Conservation (phyloP, 2,329 filamentous ascomycete species). For the Didymella pinodella region DNA sequence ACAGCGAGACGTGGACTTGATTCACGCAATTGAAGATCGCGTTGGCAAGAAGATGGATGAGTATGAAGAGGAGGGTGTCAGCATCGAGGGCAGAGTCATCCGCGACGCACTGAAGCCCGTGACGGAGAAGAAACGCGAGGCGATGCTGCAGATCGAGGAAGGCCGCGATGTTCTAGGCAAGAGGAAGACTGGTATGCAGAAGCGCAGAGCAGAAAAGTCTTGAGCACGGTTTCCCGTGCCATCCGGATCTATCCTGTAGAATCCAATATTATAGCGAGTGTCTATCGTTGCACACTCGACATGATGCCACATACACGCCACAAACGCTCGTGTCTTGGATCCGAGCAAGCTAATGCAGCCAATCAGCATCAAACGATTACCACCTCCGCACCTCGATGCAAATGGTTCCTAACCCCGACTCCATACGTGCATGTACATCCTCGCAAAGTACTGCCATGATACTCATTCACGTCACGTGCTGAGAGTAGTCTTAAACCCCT, state of each 20-base stretch:
- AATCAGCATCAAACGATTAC: background rate
- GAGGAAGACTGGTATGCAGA: slow-evolving; percentile 58
- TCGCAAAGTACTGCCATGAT: background rate
- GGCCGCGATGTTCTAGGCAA: slow-evolving; percentile 91
- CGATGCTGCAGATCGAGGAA: slow-evolving; percentile 88
- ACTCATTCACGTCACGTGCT: background rate
- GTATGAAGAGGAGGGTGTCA: slow-evolving; percentile 90
- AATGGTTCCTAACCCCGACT: background rate
- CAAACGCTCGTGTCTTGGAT: background rate
- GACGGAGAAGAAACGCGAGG: slow-evolving; percentile 94
- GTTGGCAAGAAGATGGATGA: slow-evolving; percentile 81
- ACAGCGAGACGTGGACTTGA: slow-evolving; percentile 87
- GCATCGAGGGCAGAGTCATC: slow-evolving; percentile 87
- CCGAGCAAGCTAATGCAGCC: background rate
- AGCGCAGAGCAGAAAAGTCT: slow-evolving; percentile 26
- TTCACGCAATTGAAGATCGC: slow-evolving; percentile 87
- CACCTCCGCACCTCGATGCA: background rate
- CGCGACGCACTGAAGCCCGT: slow-evolving; percentile 87
- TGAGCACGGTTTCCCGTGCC: no score
- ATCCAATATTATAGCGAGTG: background rate
- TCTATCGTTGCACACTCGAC: background rate
- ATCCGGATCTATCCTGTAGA: background rate
- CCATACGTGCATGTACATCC: background rate
- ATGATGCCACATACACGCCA: background rate
- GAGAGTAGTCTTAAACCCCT: background rate